Base-by-base conservation (phyloP, 2,329 filamentous ascomycete species). In the Phyllosticta citrichinensis region DNA sequence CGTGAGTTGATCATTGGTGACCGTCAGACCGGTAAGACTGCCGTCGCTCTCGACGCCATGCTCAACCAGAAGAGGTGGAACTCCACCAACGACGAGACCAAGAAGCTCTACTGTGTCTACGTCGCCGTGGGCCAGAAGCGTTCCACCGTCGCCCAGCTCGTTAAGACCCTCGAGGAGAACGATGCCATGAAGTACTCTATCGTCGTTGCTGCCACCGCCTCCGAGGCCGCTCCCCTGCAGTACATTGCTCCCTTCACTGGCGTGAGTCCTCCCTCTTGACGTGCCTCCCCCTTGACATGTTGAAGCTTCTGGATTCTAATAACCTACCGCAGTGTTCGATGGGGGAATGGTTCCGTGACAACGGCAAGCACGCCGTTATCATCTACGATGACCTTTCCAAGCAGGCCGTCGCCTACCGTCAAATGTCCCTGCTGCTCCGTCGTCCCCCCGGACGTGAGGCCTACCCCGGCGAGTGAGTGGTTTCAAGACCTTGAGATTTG, bases 1-100 rank as follows among this genome's bases (percentile, higher is more conserved):
- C 94, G 94, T 93, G 94, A 99, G 84, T 83, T 99, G 86, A 97
- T 99, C 80, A 99, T 99, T 80, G 94, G 94, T 84, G 94, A 99
- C 78, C 94, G 94, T 91, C 94, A 99, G 83, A 99, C 94, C 73
- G 94, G 94, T 80, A 99, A 99, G 89, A 99, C 94, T 76, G 94
- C 94, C 73, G 93, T 99, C 76, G 93, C 88, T 74, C 90, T 99
- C 65, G 94, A 99, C 78, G 87, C 93, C 78, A 97, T 99, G 71
- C 87, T 99, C 66, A 99, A 99, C 88, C 94, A 99, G 85, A 95
- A 94, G 87, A 86, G 93, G 75, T 97, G 93, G 93, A 99, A 99
- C 87, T 82, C 79, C 76, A 73, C 79, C 75, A 83, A 75, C 78
- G 92, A 97, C 76, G 94, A 99, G 86, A 81, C 78, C 76, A 93